Evolutionary conservation across 257 asterid species (phyloP), one percentile per base, ranked within the genome.

Genomic region (Penstemon davidsonii): DNA sequence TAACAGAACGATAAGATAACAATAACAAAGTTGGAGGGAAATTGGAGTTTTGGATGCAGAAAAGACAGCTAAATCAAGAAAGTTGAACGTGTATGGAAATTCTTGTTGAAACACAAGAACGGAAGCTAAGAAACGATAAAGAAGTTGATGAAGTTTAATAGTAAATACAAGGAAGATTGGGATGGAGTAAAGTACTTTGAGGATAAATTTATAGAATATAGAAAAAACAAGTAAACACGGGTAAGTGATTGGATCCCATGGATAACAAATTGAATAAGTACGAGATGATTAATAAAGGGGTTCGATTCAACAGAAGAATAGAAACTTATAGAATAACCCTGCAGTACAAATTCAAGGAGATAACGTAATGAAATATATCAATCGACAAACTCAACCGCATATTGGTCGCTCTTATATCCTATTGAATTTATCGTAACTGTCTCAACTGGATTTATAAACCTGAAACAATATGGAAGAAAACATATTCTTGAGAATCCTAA

Each of bases 291-390:
- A 55, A 67, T 46, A 70, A 65, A 25, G 33, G n/a, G 64, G 51
- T 12, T 10, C 6, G 19, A n/a, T 55, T 68, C 66, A 49, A 55
- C 54, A 70, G 44, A 62, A 42, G 78, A 71, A 42, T 10, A 52
- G 67, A 36, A 47, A 64, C 76, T 85, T 87, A 89, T 75, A 89
- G 91, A 76, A 90, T 87, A 74, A 87, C 94, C 79, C 89, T 81
- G 82, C 95, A 87, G 74, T 78, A 90, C 62, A 90, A 79, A 75
- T 90, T 87, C 87, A 86, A 81, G 54, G 84, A 71, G 75, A 87
- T 81, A 74, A 85, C 87, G 51, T 62, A 71, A 55, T 81, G 79
- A 62, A 82, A 78, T 46, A 85, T 82, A 49, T 87, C 86, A 75
- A 85, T 82, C 25, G 89, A 84, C 55, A 84, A 79, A 67, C 82